These are phyloP conservation scores for Capsicum pubescens DNA, from an alignment of 257 asterid genomes.

Conservation along the genomic window DNA sequence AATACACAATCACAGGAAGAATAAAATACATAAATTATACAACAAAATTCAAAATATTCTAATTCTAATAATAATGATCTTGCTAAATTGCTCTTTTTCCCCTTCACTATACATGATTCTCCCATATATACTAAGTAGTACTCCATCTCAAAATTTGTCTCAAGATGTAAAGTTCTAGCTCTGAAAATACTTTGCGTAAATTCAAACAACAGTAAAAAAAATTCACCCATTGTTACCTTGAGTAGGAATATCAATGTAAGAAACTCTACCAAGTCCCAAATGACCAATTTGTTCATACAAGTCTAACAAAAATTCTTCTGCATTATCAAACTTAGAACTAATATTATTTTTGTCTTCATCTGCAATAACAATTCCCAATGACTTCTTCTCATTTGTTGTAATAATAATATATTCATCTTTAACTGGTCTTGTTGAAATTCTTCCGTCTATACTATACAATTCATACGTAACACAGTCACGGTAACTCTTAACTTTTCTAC, in stretches of 20 bases:
- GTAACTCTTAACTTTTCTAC: slow-evolving; percentile 31
- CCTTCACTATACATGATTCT: slow-evolving; percentile 1
- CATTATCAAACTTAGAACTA: slow-evolving; percentile 58
- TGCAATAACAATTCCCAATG: slow-evolving; percentile 38
- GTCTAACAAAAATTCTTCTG: slow-evolving; percentile 68
- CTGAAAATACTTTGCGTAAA: no score
- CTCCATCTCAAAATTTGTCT: background rate
- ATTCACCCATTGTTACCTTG: slow-evolving; percentile 21
- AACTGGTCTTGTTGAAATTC: slow-evolving; percentile 23
- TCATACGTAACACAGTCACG: slow-evolving; percentile 42
- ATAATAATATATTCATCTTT: slow-evolving; percentile 37
- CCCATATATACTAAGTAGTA: background rate
- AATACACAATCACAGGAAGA: no score
- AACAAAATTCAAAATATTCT: background rate
- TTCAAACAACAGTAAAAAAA: no score
- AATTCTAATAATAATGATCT: slow-evolving; percentile 7
- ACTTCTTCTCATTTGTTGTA: background rate
- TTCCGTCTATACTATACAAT: slow-evolving; percentile 39
- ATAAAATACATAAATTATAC: no score
- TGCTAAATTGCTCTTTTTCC: background rate
- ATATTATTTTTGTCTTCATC: slow-evolving; percentile 38
- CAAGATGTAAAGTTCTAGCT: background rate
- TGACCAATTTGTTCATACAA: slow-evolving; percentile 62
- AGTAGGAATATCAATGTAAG: slow-evolving; percentile 63
- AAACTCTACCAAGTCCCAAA: slow-evolving; percentile 93